A percentile compares a stretch with the other conserved stretches of the same genome.
These are phyloP conservation scores for Neurospora tetraspora DNA, from an alignment of 495 filamentous ascomycete species.

Conservation along the genomic window DNA sequence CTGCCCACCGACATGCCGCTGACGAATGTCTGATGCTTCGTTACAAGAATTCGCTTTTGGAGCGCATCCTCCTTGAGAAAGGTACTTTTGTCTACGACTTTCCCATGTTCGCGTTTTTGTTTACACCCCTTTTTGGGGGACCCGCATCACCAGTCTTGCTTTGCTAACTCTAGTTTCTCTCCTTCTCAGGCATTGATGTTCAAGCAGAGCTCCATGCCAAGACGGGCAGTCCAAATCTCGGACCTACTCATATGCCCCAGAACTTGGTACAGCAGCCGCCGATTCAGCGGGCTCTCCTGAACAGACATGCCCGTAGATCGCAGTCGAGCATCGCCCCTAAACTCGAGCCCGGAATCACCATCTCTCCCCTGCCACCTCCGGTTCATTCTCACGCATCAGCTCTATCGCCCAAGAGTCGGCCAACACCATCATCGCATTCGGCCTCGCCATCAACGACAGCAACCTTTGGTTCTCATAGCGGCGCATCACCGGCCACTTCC, in stretches of 20 bases:
- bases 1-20: conserved; percentile 86
- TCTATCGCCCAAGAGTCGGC: conserved; percentile 53
- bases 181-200: conserved; percentile 75
- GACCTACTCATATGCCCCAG: conserved; percentile 50
- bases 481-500: conserved; percentile 54
- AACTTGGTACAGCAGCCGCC: conserved; percentile 57
- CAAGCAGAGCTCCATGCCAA: conserved; percentile 89
- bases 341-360: conserved; percentile 48
- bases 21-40: conserved; percentile 97
- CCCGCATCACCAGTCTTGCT: not conserved
- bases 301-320: conserved; percentile 60
- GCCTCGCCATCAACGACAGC: conserved; percentile 69
- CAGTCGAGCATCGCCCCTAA: conserved; percentile 63
- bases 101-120: not conserved
- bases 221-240: conserved; percentile 63
- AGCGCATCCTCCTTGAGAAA: conserved; percentile 92
- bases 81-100: conserved; percentile 37
- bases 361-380: conserved; percentile 40
- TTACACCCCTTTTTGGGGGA: not conserved
- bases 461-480: conserved; percentile 59
- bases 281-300: conserved; percentile 62
- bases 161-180: not conserved
- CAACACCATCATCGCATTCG: conserved; percentile 73
- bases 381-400: conserved; percentile 39
- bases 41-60: conserved; percentile 94